A percentile compares a stretch with the other conserved stretches of the same genome.
These are phyloP conservation scores for Blastomyces gilchristii DNA, from an alignment of 2,329 filamentous ascomycete species.

Conservation along the genomic window DNA sequence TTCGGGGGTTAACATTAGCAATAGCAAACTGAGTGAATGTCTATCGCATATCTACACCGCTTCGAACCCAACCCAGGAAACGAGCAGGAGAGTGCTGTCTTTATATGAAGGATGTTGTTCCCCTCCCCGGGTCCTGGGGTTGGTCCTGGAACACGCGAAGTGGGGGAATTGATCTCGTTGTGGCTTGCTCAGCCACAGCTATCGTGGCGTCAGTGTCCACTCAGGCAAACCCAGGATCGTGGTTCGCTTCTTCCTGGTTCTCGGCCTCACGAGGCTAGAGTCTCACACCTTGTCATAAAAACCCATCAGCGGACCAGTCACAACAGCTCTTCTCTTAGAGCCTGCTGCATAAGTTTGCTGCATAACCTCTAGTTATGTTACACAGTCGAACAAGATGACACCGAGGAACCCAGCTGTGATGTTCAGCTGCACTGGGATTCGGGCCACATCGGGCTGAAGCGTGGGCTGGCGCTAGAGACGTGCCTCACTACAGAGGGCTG, in stretches of 20 bases:
- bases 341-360: background rate
- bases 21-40: background rate
- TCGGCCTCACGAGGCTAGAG: background rate
- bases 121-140: background rate
- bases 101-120: background rate
- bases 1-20: background rate
- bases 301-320: background rate
- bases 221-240: too few relatives aligned
- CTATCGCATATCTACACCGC: background rate
- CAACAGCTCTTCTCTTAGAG: background rate
- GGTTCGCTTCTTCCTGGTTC: background rate
- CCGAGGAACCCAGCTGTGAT: background rate
- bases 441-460: background rate
- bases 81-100: background rate
- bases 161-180: background rate
- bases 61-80: background rate
- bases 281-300: background rate
- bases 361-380: background rate
- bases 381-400: background rate
- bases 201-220: background rate
- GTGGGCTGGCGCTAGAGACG: too few relatives aligned
- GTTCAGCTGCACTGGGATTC: constrained; percentile 1
- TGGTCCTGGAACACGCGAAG: background rate
- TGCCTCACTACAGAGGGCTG: background rate
- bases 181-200: constrained; percentile 1